Percentiles rank a stretch among this genome's conserved stretches.
Evolutionary conservation across 2,329 filamentous ascomycete species (phyloP).

Genomic region (Sphaerulina vaccinii): DNA sequence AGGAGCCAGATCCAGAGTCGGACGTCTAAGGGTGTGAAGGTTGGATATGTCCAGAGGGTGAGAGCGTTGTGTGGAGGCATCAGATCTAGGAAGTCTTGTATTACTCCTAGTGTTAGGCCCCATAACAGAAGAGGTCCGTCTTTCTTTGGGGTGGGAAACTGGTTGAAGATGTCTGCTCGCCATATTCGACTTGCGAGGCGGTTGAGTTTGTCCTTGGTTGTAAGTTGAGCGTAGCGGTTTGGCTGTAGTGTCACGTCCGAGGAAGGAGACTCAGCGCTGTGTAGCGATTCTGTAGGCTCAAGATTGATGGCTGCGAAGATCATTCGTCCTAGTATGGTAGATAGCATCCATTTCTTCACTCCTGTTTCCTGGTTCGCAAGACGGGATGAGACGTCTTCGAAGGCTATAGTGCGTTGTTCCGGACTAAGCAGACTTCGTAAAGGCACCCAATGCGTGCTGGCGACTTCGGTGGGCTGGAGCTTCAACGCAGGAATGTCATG

Average conservation of each 20-base stretch:
- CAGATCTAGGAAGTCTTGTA: slow-evolving; percentile 67
- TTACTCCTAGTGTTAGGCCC: slow-evolving; percentile 66
- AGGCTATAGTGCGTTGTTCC: slow-evolving; percentile 59
- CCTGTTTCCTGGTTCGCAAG: slow-evolving; percentile 56
- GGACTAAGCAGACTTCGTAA: slow-evolving; percentile 61
- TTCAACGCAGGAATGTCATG: slow-evolving; percentile 56
- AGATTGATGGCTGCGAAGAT: slow-evolving; percentile 65
- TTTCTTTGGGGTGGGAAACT: slow-evolving; percentile 36
- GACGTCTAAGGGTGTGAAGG: slow-evolving; percentile 64
- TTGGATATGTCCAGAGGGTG: slow-evolving; percentile 65
- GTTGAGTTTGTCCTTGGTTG: slow-evolving; percentile 17
- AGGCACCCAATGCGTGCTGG: slow-evolving; percentile 68
- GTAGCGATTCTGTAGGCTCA: slow-evolving; percentile 60
- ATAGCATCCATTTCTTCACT: slow-evolving; percentile 54
- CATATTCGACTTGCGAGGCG: slow-evolving; percentile 22
- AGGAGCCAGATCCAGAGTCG: slow-evolving; percentile 59
- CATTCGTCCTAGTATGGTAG: slow-evolving; percentile 63
- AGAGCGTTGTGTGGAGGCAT: slow-evolving; percentile 63
- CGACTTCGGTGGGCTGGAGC: slow-evolving; percentile 68
- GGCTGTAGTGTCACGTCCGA: slow-evolving; percentile 28
- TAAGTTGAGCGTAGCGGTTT: slow-evolving; percentile 28
- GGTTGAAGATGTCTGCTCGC: slow-evolving; percentile 32
- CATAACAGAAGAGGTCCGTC: slow-evolving; percentile 60
- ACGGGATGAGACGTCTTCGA: slow-evolving; percentile 63
- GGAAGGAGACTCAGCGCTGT: slow-evolving; percentile 48